phyloP scores from a whole-genome alignment of 176 grass and related monocot species.

The Triticum turgidum region DNA sequence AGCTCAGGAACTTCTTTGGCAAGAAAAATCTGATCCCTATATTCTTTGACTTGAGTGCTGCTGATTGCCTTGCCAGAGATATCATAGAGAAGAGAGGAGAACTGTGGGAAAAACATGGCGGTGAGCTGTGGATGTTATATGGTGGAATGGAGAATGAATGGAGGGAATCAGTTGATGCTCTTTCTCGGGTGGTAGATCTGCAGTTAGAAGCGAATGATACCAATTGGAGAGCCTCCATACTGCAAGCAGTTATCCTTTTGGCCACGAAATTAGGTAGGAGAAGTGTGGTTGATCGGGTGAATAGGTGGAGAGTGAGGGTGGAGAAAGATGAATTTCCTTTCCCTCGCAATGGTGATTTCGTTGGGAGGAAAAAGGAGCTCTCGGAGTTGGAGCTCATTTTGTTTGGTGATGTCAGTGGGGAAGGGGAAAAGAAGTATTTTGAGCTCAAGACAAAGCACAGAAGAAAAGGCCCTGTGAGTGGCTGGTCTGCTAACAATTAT shows the following conservation, averaged over 20 bases:
- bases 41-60: constrained; percentile 80
- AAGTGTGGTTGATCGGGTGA: constrained; percentile 82
- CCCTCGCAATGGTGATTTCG: constrained; percentile 72
- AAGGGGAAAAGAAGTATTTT: constrained; percentile 89
- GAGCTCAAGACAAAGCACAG: constrained; percentile 81
- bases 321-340: constrained; percentile 93
- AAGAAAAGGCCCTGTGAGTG: constrained; percentile 45
- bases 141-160: constrained; percentile 90
- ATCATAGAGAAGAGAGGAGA: constrained; percentile 96
- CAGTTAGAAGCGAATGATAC: constrained; percentile 80
- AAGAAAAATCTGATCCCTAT: constrained; percentile 84
- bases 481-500: constrained; percentile 39
- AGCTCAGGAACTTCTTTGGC: constrained; percentile 77
- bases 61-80: constrained; percentile 94
- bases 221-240: constrained; percentile 87
- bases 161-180: constrained; percentile 85
- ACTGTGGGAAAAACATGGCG: constrained; percentile 93
- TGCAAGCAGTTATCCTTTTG: constrained; percentile 67
- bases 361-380: constrained; percentile 90
- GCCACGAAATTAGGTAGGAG: constrained; percentile 82
- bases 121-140: constrained; percentile 97
- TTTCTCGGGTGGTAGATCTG: constrained; percentile 68
- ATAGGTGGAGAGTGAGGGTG: constrained; percentile 77
- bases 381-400: constrained; percentile 92
- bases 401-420: constrained; percentile 86